phyloP scores from a whole-genome alignment of 352 stramenopile species.

The Globisporangium lucens region DNA sequence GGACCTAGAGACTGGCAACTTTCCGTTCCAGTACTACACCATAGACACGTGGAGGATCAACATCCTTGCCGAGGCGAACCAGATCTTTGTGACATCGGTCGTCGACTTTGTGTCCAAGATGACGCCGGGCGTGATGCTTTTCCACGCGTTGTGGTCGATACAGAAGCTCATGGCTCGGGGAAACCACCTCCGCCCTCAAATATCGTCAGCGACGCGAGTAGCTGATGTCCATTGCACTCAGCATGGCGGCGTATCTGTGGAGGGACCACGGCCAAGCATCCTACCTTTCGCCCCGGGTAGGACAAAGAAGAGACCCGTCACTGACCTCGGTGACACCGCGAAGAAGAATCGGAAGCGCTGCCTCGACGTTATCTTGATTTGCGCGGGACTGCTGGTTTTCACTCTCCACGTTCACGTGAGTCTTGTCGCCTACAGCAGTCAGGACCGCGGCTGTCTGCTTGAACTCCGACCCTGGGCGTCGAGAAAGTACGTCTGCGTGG shows the following conservation, averaged over 20 bases:
- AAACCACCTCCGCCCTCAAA: neutral
- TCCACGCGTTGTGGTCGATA: neutral
- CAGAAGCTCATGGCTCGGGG: neutral
- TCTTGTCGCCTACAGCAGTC: neutral
- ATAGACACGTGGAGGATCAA: neutral
- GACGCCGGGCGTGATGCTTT: neutral
- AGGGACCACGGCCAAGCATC: neutral
- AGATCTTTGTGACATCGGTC: neutral
- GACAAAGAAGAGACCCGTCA: neutral
- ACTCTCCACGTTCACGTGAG: neutral
- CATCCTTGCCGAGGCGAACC: neutral
- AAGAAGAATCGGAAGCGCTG: neutral
- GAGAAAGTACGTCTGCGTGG: neutral
- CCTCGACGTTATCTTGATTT: slow-evolving; percentile 3
- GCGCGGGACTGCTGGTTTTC: slow-evolving; percentile 6
- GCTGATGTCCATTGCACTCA: neutral
- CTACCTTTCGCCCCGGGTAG: neutral
- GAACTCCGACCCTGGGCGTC: slow-evolving; percentile 9
- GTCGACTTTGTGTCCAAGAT: neutral
- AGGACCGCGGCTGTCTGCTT: neutral
- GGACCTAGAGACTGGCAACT: neutral
- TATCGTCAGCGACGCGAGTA: neutral
- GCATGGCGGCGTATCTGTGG: neutral
- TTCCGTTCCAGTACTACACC: neutral
- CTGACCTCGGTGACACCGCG: neutral